Base-by-base conservation (phyloP, 2,329 filamentous ascomycete genomes). In the Venturia aucupariae region DNA sequence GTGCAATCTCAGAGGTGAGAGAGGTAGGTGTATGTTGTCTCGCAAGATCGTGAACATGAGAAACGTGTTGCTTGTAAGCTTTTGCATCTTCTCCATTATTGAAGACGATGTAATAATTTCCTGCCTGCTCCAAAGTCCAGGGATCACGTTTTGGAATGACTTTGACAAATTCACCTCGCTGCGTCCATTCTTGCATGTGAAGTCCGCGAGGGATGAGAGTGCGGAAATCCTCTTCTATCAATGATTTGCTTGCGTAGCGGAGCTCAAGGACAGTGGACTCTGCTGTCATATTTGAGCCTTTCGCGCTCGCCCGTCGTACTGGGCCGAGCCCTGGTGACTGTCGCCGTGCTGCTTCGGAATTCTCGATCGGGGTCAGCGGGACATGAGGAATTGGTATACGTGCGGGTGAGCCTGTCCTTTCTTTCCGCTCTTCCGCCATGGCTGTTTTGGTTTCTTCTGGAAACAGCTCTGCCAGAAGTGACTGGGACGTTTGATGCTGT, bases 181-280 rank as follows among this genome's bases (percentile, higher is more conserved):
- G 67, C 41, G 82, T 79, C 87, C 88, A 90, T 63, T 81, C 82
- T 66, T 86, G 83, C 42, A 90, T 79, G 67, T 87, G 84, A 57
- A 77, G 72, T 42, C 83, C 82, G 68, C 80, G 81, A 1, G 80
- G 79, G 5, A 83, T 80, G 35, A 90, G 75, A 65, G 88, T 84
- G 68, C 84, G 80, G 73, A 91, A 90, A 75, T 91, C 88, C 68
- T 81, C 84, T 67, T 85, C 81, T 32, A 78, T 75, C 51, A 90
- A 78, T 11, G 81, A 81, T 65, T 80, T 80, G 69, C 82, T 84
- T 7, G 84, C 81, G 32, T 81, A 82, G 27, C 77, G 79, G 42
- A 90, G 72, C 32, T 85, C 75, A 51, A 90, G 77, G 70, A 76
- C 70, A 7, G 70, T 65, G 30, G 44, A 41, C 38, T 35, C 10